Evolutionary conservation across 768 basidiomycete genomes (phyloP), one percentile per base, ranked within the genome.

Genomic region (Psilocybe cyanescens): DNA sequence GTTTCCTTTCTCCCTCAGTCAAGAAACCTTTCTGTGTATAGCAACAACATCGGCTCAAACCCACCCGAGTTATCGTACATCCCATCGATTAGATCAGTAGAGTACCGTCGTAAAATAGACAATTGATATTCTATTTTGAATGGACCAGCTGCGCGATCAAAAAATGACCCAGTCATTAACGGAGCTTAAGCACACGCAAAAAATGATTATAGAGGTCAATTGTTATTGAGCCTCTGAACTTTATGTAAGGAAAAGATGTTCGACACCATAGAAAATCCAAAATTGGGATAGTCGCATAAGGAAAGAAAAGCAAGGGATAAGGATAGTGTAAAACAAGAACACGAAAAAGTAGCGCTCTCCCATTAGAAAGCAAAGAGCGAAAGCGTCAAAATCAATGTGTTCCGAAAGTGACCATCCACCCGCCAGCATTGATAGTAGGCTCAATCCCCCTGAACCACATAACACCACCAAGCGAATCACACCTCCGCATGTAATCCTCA

Each of bases 361-460:
- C n/a, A 29, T 14, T 2, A 35, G 33, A 37, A 37, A 3, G 29
- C 33, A 35, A 7, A 7, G 33, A 35, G 24, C 24, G 24, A 44
- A 37, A 33, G 6, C 16, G 7, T 17, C 14, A 6, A 14, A 24
- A 28, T 60, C 37, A 72, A 69, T 70, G 67, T 33, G 65, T 67
- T 14, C 71, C 71, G 49, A 72, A 67, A 2, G 64, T 65, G 8
- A 72, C 65, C 71, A 79, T 73, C 81, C 81, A 82, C 0, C 83
- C 83, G 28, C 81, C 78, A 19, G 75, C 76, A 60, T 80, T 77
- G 29, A 79, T 75, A 57, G 78, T 78, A 3, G 84, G 82, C 65
- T 82, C 82, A 39, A 87, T 70, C 9, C 86, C 86, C 58, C 83
- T 72, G 66, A 86, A 86, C 70, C 78, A 76, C 55, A 77, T 72